phyloP scores from a whole-genome alignment of 1,139 yeast genomes.

The Candida labiduridarum region DNA sequence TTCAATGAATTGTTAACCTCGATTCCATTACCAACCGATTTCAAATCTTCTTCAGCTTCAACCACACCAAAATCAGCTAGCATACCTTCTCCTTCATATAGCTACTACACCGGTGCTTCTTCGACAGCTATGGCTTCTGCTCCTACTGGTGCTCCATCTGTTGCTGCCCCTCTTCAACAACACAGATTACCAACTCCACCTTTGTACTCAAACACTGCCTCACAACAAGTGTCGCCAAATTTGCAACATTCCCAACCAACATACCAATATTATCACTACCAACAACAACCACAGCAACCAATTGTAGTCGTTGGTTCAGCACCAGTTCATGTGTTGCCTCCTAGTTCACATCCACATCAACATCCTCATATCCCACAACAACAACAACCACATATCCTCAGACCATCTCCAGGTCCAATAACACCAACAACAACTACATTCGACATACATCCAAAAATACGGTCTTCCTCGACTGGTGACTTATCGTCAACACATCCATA shows the following conservation, averaged over 20 bases:
- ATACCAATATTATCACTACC: constrained; percentile 3
- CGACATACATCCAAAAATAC: constrained; percentile 10
- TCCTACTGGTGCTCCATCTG: constrained; percentile 4
- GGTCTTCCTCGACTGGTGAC: constrained; percentile 15
- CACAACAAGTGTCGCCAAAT: constrained; percentile 5
- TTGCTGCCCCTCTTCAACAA: constrained; percentile 8
- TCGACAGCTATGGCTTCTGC: constrained; percentile 2
- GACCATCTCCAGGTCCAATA: constrained; percentile 8
- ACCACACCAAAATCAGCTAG: constrained; percentile 3
- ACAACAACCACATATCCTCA: constrained; percentile 2
- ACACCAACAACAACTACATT: constrained; percentile 13
- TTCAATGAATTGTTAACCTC: constrained; percentile 41
- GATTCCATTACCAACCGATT: constrained; percentile 36
- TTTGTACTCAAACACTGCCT: not conserved
- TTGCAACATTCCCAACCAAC: constrained; percentile 5
- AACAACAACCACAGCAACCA: constrained; percentile 1
- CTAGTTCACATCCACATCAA: not conserved
- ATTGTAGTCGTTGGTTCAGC: not conserved
- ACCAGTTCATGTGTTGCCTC: not conserved
- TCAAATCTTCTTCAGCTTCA: constrained; percentile 17
- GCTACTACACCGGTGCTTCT: constrained; percentile 4
- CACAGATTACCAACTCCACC: constrained; percentile 16
- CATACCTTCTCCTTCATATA: constrained; percentile 9
- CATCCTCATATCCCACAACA: not conserved
- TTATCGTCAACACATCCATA: constrained; percentile 7